These are phyloP conservation scores for Lipomyces oligophaga DNA, from an alignment of 805 yeast species.

Conservation along the genomic window DNA sequence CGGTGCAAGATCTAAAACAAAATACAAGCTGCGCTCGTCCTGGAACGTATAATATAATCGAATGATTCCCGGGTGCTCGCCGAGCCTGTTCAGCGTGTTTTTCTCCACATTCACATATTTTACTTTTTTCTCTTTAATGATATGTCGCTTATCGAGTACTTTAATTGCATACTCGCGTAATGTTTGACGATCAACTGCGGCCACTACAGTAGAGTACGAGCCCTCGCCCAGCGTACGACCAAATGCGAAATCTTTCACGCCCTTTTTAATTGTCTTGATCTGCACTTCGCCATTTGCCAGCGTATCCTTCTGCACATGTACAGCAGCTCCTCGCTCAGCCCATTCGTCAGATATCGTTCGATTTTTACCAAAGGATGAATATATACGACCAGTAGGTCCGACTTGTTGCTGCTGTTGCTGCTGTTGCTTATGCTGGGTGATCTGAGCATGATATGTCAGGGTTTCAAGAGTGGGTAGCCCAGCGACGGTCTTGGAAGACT, in stretches of 20 bases:
- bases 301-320: constrained; percentile 44
- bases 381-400: background rate
- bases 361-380: background rate
- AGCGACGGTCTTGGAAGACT: constrained; percentile 23
- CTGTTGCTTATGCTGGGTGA: too few relatives aligned
- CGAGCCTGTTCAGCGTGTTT: constrained; percentile 78
- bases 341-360: constrained; percentile 42
- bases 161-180: constrained; percentile 82
- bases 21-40: constrained; percentile 80
- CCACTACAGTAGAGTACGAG: constrained; percentile 88
- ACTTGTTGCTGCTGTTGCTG: constrained; percentile 6
- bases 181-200: constrained; percentile 74
- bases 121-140: constrained; percentile 88
- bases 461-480: constrained; percentile 20
- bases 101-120: constrained; percentile 96
- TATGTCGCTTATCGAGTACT: constrained; percentile 85
- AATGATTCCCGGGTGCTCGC: constrained; percentile 92
- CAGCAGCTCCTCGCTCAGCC: constrained; percentile 60
- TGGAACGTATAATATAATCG: constrained; percentile 91
- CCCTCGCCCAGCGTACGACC: constrained; percentile 92
- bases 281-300: constrained; percentile 49
- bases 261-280: constrained; percentile 50
- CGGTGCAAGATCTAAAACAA: constrained; percentile 90
- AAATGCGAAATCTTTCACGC: constrained; percentile 81
- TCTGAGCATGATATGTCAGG: constrained; percentile 4